Evolutionary conservation across 495 filamentous ascomycete species (phyloP).

Genomic region (Glonium stellatum): DNA sequence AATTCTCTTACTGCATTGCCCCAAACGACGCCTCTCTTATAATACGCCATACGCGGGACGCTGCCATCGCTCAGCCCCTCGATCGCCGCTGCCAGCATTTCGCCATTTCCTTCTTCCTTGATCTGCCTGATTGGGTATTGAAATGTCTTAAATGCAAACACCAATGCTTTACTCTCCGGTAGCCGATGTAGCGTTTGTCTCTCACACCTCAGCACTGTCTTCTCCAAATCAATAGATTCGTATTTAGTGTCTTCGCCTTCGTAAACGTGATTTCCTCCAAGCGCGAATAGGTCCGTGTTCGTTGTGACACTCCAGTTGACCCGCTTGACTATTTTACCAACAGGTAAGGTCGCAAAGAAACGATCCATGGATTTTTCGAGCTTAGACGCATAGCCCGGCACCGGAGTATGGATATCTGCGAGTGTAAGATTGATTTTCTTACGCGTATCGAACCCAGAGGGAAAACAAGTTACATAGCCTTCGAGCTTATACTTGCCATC

Average conservation of each 20-base stretch:
- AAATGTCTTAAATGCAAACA: constrained; percentile 80
- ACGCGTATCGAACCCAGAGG: constrained; percentile 61
- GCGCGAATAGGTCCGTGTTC: constrained; percentile 47
- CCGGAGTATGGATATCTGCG: constrained; percentile 55
- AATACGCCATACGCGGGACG: constrained; percentile 58
- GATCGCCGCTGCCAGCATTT: constrained; percentile 61
- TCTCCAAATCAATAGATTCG: constrained; percentile 45
- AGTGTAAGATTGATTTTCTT: constrained; percentile 57
- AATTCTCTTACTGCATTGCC: constrained; percentile 54
- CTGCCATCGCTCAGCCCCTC: constrained; percentile 65
- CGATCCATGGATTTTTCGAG: constrained; percentile 70
- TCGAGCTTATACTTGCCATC: constrained; percentile 53
- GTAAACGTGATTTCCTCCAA: constrained; percentile 45
- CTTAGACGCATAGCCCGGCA: constrained; percentile 55
- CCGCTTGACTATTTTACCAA: constrained; percentile 50
- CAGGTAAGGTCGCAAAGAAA: constrained; percentile 56
- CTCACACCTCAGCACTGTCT: constrained; percentile 62
- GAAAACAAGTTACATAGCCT: constrained; percentile 66
- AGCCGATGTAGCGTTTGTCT: constrained; percentile 71
- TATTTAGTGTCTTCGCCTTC: constrained; percentile 39
- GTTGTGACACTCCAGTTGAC: constrained; percentile 63
- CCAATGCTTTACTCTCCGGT: constrained; percentile 55
- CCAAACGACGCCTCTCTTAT: constrained; percentile 65
- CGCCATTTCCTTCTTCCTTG: constrained; percentile 59
- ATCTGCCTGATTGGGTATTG: constrained; percentile 60